Base-by-base conservation (phyloP, 495 filamentous ascomycete genomes). In the Articulospora tetracladia region DNA sequence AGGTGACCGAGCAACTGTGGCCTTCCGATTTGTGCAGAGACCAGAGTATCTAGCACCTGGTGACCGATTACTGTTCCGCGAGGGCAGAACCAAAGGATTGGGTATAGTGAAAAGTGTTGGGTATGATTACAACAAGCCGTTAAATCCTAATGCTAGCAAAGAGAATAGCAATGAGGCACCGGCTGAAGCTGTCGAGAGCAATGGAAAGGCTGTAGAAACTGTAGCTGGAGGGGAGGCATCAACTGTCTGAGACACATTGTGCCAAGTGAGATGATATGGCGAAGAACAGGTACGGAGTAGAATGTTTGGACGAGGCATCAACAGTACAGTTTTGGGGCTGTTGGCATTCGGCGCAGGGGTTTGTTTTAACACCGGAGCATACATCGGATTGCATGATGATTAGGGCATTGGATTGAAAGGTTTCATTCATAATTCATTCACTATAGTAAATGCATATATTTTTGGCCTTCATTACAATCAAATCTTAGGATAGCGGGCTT, bases 11-110 rank as follows among this genome's bases (percentile, higher is more conserved):
- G 94, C 95, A 8, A 81, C 83, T 0, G 95, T 98, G 15, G 94
- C 94, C 0, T 98, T 98, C 73, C 84, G 87, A 15, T 98, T 98
- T 69, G 88, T 96, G 46, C 95, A 98, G 70, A 78, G 95, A n/a
- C 94, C 94, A 28, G 94, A 98, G 76, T 98, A 95, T 64, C 74
- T 98, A 19, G 87, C 84, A 1, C 85, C 88, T 2, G 94, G 94
- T 0, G 94, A 98, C 70, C 81, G 93, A 27, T 83, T 98, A 30
- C 74, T 98, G 28, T 98, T 98, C 77, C 83, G 94, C 25, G 94
- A 98, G 74, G 94, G 94, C 0, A 81, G 95, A 54, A 98, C 94
- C 0, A 98, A 97, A 78, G 94, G 94, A 0, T 74, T 98, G 4
- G 94, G 94, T 0, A 97, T 98, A 63, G 92, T 98, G 39, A 98